Evolutionary conservation across 2,329 filamentous ascomycete genomes (phyloP).

Genomic region (Tolypocladium nubicola): DNA sequence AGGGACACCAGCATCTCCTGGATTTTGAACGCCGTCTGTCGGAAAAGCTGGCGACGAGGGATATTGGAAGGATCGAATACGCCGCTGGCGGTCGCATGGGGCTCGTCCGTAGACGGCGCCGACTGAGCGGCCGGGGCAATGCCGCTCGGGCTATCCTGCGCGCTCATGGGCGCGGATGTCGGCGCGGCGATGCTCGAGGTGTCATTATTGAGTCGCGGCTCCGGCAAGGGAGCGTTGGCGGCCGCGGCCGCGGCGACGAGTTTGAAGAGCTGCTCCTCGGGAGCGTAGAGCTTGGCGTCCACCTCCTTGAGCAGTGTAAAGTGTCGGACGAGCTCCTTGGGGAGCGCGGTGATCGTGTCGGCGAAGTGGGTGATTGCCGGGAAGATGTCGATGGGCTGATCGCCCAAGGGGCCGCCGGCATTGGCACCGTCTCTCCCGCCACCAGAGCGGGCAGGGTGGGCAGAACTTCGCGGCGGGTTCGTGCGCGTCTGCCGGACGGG

Average conservation of each 20-base stretch:
- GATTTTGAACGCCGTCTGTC: constrained; percentile 66
- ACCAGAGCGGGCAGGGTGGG: constrained; percentile 32
- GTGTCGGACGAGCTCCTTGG: constrained; percentile 89
- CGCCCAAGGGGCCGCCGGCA: constrained; percentile 30
- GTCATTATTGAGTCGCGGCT: constrained; percentile 33
- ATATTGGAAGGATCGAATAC: constrained; percentile 48
- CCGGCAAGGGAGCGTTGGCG: constrained; percentile 37
- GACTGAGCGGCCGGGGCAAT: constrained; percentile 21
- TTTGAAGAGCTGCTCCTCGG: constrained; percentile 72
- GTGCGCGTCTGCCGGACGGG: constrained; percentile 55
- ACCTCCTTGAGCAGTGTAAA: constrained; percentile 96
- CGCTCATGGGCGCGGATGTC: constrained; percentile 35
- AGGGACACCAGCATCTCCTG: constrained; percentile 80
- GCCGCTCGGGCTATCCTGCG: constrained; percentile 37
- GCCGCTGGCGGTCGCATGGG: constrained; percentile 27
- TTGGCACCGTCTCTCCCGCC: constrained; percentile 34
- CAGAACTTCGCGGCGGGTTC: constrained; percentile 48
- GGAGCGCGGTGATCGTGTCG: constrained; percentile 82
- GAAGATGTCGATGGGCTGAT: constrained; percentile 56
- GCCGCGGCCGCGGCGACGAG: constrained; percentile 59
- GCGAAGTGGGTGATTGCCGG: constrained; percentile 68
- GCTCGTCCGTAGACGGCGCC: constrained; percentile 31
- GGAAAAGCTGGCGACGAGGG: constrained; percentile 62
- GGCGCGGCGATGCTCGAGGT: constrained; percentile 29
- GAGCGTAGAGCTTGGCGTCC: constrained; percentile 87